A percentile compares a stretch with the other conserved stretches of the same genome.
Conservation (phyloP, 192 early-diverging fungal genomes). For the Obelidium mucronatum region DNA sequence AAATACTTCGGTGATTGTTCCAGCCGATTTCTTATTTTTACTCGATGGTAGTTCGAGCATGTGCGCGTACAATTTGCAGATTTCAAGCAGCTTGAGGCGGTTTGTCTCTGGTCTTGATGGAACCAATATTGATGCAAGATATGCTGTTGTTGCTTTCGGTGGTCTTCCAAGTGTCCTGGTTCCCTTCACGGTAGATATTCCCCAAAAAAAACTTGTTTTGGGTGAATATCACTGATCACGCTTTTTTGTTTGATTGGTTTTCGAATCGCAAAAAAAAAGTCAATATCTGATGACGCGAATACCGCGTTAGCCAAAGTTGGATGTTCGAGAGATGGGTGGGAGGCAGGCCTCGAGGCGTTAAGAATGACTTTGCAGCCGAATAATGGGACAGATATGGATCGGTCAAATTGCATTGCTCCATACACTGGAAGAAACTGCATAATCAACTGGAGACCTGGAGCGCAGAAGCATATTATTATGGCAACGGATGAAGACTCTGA, state of each 20-base stretch:
- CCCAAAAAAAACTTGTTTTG: no score
- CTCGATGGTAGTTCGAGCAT: constrained; percentile 44
- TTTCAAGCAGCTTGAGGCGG: constrained; percentile 28
- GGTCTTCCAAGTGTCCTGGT: constrained; percentile 35
- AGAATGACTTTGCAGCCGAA: constrained; percentile 41
- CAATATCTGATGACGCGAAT: neutral
- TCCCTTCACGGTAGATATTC: constrained; percentile 41
- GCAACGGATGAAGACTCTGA: constrained; percentile 55
- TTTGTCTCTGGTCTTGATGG: constrained; percentile 32
- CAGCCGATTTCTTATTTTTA: constrained; percentile 49
- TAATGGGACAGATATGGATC: constrained; percentile 33
- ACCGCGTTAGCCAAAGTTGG: constrained; percentile 29
- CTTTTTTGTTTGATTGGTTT: no score
- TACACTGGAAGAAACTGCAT: constrained; percentile 25
- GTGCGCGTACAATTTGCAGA: constrained; percentile 48
- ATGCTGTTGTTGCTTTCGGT: constrained; percentile 47
- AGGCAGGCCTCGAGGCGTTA: constrained; percentile 48
- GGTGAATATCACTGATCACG: no score
- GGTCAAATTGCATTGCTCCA: neutral
- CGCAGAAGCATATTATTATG: constrained; percentile 42
- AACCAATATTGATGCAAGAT: constrained; percentile 42
- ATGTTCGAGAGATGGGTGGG: constrained; percentile 42
- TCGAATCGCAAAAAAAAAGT: neutral
- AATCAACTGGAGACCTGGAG: constrained; percentile 34
- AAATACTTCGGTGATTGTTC: constrained; percentile 1